Percentiles rank a stretch among this genome's conserved stretches.
Conservation (phyloP, 805 yeast genomes). For the Grigorovia transvaalensis region DNA sequence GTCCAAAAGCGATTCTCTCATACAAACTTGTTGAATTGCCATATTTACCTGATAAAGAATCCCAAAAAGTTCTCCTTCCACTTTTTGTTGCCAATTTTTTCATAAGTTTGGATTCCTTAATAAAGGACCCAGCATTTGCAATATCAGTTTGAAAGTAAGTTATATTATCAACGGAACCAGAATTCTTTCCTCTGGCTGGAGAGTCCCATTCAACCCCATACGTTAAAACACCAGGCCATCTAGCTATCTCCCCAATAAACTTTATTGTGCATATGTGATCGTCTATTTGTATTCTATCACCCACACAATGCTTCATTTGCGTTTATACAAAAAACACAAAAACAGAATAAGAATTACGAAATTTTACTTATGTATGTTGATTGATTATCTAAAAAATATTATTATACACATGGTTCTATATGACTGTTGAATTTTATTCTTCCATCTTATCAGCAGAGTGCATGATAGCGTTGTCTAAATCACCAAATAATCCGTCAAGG, state of each 20-base stretch:
- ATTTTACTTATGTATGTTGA: background rate
- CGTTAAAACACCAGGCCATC: constrained; percentile 50
- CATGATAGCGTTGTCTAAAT: constrained; percentile 29
- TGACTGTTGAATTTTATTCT: constrained; percentile 1
- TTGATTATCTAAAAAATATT: background rate
- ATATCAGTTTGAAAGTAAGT: constrained; percentile 39
- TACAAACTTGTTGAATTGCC: constrained; percentile 26
- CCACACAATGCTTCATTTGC: constrained; percentile 13
- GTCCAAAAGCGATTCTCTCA: constrained; percentile 38
- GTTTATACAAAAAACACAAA: background rate
- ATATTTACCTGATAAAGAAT: constrained; percentile 45
- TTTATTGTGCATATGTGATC: constrained; percentile 52
- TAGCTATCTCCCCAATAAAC: constrained; percentile 49
- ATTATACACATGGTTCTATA: constrained; percentile 1
- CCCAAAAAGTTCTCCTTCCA: constrained; percentile 29
- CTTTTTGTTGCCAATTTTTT: constrained; percentile 27
- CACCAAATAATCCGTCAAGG: constrained; percentile 63
- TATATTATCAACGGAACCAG: constrained; percentile 47
- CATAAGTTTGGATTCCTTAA: constrained; percentile 10
- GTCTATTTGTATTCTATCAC: constrained; percentile 28
- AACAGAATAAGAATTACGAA: background rate
- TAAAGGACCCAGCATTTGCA: constrained; percentile 16
- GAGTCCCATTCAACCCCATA: constrained; percentile 87
- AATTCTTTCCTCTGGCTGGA: constrained; percentile 55
- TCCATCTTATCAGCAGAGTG: constrained; percentile 14